Conservation (phyloP, 2,329 filamentous ascomycete genomes). For the Cladosporium sp. region DNA sequence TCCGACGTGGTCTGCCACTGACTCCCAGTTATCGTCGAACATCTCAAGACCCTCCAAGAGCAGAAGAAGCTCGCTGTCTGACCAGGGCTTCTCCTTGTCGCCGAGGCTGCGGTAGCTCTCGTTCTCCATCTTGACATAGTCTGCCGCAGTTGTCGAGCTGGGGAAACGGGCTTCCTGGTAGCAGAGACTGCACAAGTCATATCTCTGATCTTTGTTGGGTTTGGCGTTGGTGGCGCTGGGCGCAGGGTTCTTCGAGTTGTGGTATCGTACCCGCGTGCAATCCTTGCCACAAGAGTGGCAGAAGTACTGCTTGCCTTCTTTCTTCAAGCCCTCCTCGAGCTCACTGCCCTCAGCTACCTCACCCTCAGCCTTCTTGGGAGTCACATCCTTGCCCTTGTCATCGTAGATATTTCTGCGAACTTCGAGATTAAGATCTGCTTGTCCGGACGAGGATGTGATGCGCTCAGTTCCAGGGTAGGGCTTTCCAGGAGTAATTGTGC, state of each 20-base stretch:
- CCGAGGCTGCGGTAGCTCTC: constrained; percentile 70
- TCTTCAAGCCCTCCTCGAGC: constrained; percentile 54
- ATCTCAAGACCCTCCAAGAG: constrained; percentile 86
- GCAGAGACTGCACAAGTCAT: constrained; percentile 87
- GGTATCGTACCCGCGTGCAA: constrained; percentile 67
- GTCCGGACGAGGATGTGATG: constrained; percentile 59
- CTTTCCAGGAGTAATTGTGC: constrained; percentile 55
- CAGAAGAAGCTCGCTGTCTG: constrained; percentile 80
- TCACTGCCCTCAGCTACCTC: constrained; percentile 57
- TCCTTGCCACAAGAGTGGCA: constrained; percentile 91
- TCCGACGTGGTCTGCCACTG: constrained; percentile 85
- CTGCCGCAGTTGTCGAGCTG: constrained; percentile 65
- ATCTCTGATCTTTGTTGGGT: constrained; percentile 56
- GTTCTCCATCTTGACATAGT: constrained; percentile 87
- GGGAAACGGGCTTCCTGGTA: constrained; percentile 81
- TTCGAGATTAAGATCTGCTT: constrained; percentile 83
- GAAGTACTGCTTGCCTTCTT: constrained; percentile 61
- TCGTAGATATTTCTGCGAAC: constrained; percentile 95
- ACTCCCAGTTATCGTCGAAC: constrained; percentile 93
- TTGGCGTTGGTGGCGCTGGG: constrained; percentile 43
- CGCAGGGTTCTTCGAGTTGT: constrained; percentile 58
- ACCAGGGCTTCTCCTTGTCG: constrained; percentile 84
- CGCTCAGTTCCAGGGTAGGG: constrained; percentile 63
- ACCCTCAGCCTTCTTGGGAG: constrained; percentile 47
- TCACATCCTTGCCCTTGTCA: constrained; percentile 77